Evolutionary conservation across 1,284 basidiomycete species (phyloP).

Genomic region (Ganoderma sinense): DNA sequence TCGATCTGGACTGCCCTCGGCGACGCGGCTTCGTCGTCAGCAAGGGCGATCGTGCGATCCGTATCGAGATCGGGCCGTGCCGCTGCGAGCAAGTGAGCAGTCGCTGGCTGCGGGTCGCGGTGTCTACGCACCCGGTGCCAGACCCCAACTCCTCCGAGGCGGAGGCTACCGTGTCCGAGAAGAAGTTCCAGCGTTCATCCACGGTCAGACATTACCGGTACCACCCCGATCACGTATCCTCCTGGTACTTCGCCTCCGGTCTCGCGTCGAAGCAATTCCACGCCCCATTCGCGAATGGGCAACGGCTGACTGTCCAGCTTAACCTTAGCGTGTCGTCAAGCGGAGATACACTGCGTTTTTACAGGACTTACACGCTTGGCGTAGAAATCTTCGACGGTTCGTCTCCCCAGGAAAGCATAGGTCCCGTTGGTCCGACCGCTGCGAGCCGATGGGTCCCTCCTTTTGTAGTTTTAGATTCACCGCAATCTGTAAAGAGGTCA

Average conservation of each 20-base stretch:
- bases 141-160: not conserved
- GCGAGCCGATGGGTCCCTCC: slow-evolving; percentile 3
- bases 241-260: slow-evolving; percentile 21
- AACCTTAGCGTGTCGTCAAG: slow-evolving; percentile 1
- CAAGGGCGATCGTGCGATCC: not conserved
- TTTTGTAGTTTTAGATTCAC: slow-evolving; percentile 1
- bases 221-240: slow-evolving; percentile 20
- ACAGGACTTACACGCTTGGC: slow-evolving; percentile 4
- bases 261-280: slow-evolving; percentile 19
- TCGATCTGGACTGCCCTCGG: not conserved
- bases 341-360: not conserved
- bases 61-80: slow-evolving; percentile 7
- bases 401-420: not conserved
- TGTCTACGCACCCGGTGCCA: not conserved
- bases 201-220: not conserved
- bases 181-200: not conserved
- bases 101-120: slow-evolving; percentile 13
- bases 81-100: not conserved
- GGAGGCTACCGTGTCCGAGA: not conserved
- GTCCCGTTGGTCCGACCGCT: not conserved
- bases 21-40: slow-evolving; percentile 1
- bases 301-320: slow-evolving; percentile 9
- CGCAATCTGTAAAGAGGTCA: not conserved
- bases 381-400: slow-evolving; percentile 7
- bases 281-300: not conserved